Evolutionary conservation across 495 filamentous ascomycete genomes (phyloP), one percentile per base, ranked within the genome.

Genomic region (Neurospora sp.): DNA sequence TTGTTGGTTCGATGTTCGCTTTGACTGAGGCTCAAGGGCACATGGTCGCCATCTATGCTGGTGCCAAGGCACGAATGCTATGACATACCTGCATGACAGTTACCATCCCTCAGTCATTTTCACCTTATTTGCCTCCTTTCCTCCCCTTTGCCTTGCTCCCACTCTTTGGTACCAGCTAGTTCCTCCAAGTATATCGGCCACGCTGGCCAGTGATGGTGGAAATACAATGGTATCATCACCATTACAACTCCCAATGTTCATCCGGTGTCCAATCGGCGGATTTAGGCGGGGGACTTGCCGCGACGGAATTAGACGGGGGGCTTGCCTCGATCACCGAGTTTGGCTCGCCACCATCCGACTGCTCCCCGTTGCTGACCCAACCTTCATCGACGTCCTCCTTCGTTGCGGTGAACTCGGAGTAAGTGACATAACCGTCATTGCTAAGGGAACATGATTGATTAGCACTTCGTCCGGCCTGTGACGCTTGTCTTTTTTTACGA

Each of bases 341-440:
- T 3, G 76, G 59, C 5, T 74, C 68, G 37, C 79, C 79, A 27
- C 79, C 79, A 71, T 81, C 80, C 10, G 79, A 71, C 22, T 79
- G 78, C 73, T 80, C 78, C 14, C 76, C 76, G 16, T 71, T 72
- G 41, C 75, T 80, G 10, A 65, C 76, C 76, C 78, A 80, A 8
- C 79, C 78, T 27, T 78, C 76, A 22, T 78, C 77, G n/a, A 77
- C 68, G 31, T 73, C 41, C 53, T 78, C 76, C 6, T 45, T 45
- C 69, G 8, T 70, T 4, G 8, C 41, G 4, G 20, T 38, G 31
- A 75, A 71, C 7, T 75, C 74, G 9, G 72, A 42, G n/a, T 72
- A 75, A 4, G 74, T 61, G 31, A 74, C 17, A 8, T 70, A 41
- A 17, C 20, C 40, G 16, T 45, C 61, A 22, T n/a, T 16, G 31